Evolutionary conservation across 495 filamentous ascomycete species (phyloP), one percentile per base, ranked within the genome.

Genomic region (Xanthoparmelia taractica): DNA sequence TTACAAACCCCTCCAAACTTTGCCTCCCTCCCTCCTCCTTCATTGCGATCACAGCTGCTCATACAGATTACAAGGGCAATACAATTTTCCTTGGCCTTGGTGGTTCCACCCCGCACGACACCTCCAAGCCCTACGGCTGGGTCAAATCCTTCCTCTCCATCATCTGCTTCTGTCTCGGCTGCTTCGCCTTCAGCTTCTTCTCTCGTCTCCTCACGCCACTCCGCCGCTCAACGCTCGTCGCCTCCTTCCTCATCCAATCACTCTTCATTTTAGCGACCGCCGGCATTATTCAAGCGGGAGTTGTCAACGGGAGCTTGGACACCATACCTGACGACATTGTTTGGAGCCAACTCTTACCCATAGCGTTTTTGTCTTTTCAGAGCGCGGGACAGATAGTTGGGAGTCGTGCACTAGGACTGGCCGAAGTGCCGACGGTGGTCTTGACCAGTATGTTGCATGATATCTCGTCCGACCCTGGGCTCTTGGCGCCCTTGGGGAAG

Each of bases 391-490:
- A 86, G 68, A 89, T 90, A 65, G 82, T 85, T 6, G 82, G 81
- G 58, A 84, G 78, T 63, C 78, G 88, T 8, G 70, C 82, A 15
- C 72, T 92, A 48, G 84, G 84, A 2, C 82, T 84, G 65, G 82
- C 81, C 61, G 87, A 90, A 72, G 80, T 92, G 43, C 88, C 88
- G 18, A 87, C 85, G 3, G 87, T 86, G 31, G 88, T 92, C 18
- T 72, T 90, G 68, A 91, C 88, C 3, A 87, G 80, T 64, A 77
- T 89, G 27, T 84, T 90, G 66, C 87, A 84, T 67, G 87, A 89
- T 66, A 73, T 90, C 59, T 78, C 82, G 13, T 82, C 81, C n/a
- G 83, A 88, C 63, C 80, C 83, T 18, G 73, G 76, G 36, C 68
- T 87, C 13, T 61, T 79, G 0, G 75, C 70, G 3, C 72, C 73